Base-by-base conservation (phyloP, 441 rosid species). In the Gossypium davidsonii region DNA sequence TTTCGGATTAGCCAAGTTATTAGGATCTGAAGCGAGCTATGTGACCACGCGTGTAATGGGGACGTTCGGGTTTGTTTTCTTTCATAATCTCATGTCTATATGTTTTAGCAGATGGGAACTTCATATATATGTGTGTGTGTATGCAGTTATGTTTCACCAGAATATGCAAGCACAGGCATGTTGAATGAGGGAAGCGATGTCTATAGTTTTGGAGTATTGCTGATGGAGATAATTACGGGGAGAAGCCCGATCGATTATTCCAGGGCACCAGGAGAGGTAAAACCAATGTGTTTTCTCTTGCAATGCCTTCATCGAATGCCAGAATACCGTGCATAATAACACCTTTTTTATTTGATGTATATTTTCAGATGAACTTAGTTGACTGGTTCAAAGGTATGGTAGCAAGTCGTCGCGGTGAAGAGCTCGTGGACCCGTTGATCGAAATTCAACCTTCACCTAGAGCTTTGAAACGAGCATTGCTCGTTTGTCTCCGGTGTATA, bases 11-110 rank as follows among this genome's bases (percentile, higher is more conserved):
- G 98, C 98, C 75, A 94, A 94, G 86, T 85, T 94, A 49, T 83
- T 94, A 75, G 97, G 95, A 70, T 84, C 98, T 1, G 98, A 91
- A 80, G 79, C 92, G 20, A 91, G 89, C 86, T 87, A 90, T 74
- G 98, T 94, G 74, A 94, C 98, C 18, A 94, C 98, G 6, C 97
- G 98, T 48, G 98, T 94, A 8, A 94, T 94, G 98, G 98, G 98
- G 67, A 94, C 98, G 67, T 94, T 94, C 17, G 98, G 98, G 97
- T 90, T 73, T 51, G 87, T 79, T 68, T 70, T 71, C 73, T 69
- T 20, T 67, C 68, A 18, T 21, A 44, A 44, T n/a, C 12, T 4
- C 31, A 39, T 51, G 26, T 67, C 46, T 67, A 51, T 26, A 3
- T 26, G 11, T 1, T 39, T 63, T 39, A 8, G 28, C 23, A 1